Evolutionary conservation across 805 yeast species (phyloP), one percentile per base, ranked within the genome.

Genomic region (Isabelozyma pseudorhagii): DNA sequence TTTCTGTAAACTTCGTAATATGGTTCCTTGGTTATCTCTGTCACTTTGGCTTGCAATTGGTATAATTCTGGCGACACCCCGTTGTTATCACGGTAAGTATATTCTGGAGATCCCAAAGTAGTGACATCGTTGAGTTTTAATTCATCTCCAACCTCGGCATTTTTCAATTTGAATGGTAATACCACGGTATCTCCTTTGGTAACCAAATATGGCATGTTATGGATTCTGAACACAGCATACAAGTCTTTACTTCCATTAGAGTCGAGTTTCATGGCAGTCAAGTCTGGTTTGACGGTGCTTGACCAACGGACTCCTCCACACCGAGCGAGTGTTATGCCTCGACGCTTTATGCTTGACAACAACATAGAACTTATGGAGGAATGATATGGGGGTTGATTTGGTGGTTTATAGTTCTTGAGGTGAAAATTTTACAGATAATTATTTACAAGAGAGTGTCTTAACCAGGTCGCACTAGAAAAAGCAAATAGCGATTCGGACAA

Each of bases 181-280:
- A 83, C 79, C 46, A 94, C 80, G 55, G 77, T 80, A 67, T 94
- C 99, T 18, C 99, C 99, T 56, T 85, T 82, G 25, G 98, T 91
- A 14, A 94, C 94, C 53, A 94, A 74, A 62, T 89, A 91, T 41
- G 94, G 89, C 68, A 90, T 83, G 67, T 85, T 82, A 72, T 90
- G 94, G 38, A 94, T 80, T 57, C 82, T 83, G 56, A 93, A 79
- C 8, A 89, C 77, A 43, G 98, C 98, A 63, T 90, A 94, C 31
- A 93, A 69, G 53, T 81, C 81, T 41, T 61, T 55, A 28, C 63
- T 62, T 3, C 70, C 77, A 52, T 81, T 80, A 45, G 84, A 80
- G 48, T 86, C 83, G 46, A 82, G 78, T 61, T 85, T 89, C 52
- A 91, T 71, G 2, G 89, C 84, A 0, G 82, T 68, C 47, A 83